A percentile compares a stretch with the other conserved stretches of the same genome.
Conservation (phyloP, 441 rosid species). For the Populus tomentosa region DNA sequence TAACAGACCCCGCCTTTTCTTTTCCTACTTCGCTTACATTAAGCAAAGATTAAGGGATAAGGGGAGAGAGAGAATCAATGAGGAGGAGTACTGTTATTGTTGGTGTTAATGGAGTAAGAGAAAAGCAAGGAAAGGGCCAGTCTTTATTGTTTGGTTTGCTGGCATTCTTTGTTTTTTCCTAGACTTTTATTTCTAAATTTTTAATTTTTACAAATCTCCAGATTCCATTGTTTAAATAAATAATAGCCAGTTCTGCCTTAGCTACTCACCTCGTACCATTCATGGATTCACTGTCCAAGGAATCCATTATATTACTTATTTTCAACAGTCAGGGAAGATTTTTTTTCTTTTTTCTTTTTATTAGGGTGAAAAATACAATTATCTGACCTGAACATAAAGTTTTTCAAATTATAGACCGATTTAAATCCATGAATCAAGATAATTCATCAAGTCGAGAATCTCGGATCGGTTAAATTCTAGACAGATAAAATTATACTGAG, state of each 20-base stretch:
- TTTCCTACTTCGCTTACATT: neutral
- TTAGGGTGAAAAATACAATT: too few species aligned
- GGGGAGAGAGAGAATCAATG: neutral
- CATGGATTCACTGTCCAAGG: neutral
- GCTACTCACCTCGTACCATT: neutral
- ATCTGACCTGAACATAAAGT: too few species aligned
- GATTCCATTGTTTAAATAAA: neutral
- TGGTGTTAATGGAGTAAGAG: neutral
- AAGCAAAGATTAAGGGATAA: neutral
- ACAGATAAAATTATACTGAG: too few species aligned
- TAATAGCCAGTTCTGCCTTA: neutral
- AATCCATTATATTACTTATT: too few species aligned
- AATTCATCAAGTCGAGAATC: too few species aligned
- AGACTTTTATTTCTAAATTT: neutral
- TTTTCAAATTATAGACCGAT: too few species aligned
- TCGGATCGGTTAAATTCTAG: too few species aligned
- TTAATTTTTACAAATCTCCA: neutral
- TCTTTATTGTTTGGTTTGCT: slow-evolving; percentile 2
- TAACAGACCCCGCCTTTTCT: neutral
- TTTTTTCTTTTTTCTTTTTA: neutral
- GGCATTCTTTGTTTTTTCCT: slow-evolving; percentile 5
- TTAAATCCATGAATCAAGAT: too few species aligned
- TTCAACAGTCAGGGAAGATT: neutral
- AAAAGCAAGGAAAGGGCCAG: neutral
- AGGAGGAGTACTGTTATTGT: neutral